These are phyloP conservation scores for Erysimum cheiranthoides DNA, from an alignment of 345 rosid species.

Conservation along the genomic window DNA sequence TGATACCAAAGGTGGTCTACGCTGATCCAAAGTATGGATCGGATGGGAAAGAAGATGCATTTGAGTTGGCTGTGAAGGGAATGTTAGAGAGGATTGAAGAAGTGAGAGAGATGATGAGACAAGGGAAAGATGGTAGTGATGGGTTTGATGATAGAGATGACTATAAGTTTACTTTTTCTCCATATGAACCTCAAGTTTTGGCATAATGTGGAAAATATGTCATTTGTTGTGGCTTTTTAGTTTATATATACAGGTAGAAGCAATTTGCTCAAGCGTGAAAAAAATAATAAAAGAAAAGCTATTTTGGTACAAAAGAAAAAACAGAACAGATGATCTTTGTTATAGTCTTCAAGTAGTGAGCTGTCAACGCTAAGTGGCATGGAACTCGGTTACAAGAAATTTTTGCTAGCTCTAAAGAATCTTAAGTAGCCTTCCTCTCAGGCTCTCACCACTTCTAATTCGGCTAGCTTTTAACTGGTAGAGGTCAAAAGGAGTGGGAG, in stretches of 20 bases:
- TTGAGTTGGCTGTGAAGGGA: slow-evolving; percentile 64
- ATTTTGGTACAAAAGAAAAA: slow-evolving; percentile 3
- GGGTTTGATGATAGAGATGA: slow-evolving; percentile 70
- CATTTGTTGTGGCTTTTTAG: slow-evolving; percentile 17
- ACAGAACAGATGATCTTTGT: too few relatives aligned
- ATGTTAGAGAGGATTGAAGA: slow-evolving; percentile 59
- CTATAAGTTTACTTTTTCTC: slow-evolving; percentile 59
- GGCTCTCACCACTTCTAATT: too few relatives aligned
- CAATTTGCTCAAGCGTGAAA: slow-evolving; percentile 9
- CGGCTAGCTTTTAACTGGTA: too few relatives aligned
- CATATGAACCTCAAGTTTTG: slow-evolving; percentile 44
- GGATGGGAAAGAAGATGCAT: slow-evolving; percentile 57
- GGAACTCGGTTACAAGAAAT: too few relatives aligned
- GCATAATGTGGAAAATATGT: slow-evolving; percentile 13
- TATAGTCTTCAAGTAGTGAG: too few relatives aligned
- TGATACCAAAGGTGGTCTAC: slow-evolving; percentile 62
- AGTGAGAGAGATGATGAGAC: slow-evolving; percentile 54
- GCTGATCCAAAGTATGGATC: slow-evolving; percentile 52
- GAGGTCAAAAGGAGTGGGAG: too few relatives aligned
- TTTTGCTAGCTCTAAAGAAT: too few relatives aligned
- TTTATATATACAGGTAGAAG: slow-evolving; percentile 32
- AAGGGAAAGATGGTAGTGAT: slow-evolving; percentile 61
- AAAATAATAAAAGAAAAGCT: not conserved
- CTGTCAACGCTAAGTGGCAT: too few relatives aligned
- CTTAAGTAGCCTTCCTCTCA: too few relatives aligned